Conservation (phyloP, 1,284 basidiomycete species). For the Amylostereum chailletii region DNA sequence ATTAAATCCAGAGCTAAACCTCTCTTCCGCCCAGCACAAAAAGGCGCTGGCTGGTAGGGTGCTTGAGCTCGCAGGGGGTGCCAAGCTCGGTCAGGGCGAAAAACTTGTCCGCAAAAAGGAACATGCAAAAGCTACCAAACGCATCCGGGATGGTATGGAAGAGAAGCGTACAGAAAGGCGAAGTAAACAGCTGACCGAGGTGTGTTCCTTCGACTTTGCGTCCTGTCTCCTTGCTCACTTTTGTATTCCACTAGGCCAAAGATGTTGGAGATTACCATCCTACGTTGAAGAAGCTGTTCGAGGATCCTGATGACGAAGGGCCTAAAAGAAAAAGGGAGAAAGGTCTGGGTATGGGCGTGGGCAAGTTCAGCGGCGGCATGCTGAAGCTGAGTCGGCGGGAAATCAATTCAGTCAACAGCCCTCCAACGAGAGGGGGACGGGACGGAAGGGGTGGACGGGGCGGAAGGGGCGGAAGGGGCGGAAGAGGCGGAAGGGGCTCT, state of each 20-base stretch:
- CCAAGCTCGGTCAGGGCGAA: constrained; percentile 68
- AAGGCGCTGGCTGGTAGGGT: constrained; percentile 70
- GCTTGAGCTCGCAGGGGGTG: constrained; percentile 54
- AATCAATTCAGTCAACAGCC: constrained; percentile 34
- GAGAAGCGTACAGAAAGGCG: constrained; percentile 51
- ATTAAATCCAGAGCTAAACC: constrained; percentile 46
- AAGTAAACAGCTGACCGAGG: constrained; percentile 55
- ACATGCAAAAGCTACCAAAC: constrained; percentile 58
- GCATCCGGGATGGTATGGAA: constrained; percentile 57
- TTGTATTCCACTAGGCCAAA: constrained; percentile 46
- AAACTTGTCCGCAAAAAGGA: constrained; percentile 46
- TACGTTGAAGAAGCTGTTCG: constrained; percentile 58
- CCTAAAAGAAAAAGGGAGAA: constrained; percentile 41
- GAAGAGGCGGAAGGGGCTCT: no score
- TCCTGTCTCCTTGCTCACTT: constrained; percentile 6
- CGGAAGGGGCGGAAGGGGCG: no score
- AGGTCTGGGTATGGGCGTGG: constrained; percentile 71
- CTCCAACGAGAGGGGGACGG: neutral
- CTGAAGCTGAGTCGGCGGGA: constrained; percentile 57
- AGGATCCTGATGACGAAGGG: constrained; percentile 26
- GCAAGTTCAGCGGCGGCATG: constrained; percentile 59
- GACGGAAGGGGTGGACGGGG: no score
- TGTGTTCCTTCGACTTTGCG: constrained; percentile 18
- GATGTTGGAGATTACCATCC: constrained; percentile 76
- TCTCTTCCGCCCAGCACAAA: constrained; percentile 55